phyloP scores from a whole-genome alignment of 2,329 filamentous ascomycete genomes.

The Aquanectria penicillioides region DNA sequence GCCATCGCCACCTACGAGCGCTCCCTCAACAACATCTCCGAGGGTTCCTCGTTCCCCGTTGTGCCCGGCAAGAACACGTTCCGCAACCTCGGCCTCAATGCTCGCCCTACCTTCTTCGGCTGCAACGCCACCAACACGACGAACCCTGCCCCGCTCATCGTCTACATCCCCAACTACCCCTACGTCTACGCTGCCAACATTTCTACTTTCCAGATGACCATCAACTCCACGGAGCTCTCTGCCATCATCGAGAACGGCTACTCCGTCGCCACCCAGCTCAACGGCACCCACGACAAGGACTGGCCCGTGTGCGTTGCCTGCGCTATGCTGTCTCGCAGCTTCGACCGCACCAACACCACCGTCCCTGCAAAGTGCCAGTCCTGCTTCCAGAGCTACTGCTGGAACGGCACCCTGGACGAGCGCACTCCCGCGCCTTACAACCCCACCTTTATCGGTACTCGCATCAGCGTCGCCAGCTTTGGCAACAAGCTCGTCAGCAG shows the following conservation, averaged over 20 bases:
- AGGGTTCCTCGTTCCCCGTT: constrained; percentile 66
- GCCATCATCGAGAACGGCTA: constrained; percentile 88
- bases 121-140: constrained; percentile 68
- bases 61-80: constrained; percentile 67
- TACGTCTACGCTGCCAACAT: constrained; percentile 82
- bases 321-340: constrained; percentile 81
- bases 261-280: constrained; percentile 83
- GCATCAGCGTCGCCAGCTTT: constrained; percentile 39
- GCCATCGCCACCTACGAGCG: constrained; percentile 67
- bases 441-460: constrained; percentile 40
- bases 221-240: constrained; percentile 75
- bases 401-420: constrained; percentile 77
- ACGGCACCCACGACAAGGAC: constrained; percentile 75
- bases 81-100: constrained; percentile 66
- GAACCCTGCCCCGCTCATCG: constrained; percentile 72
- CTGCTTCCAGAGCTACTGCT: constrained; percentile 90
- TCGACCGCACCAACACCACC: constrained; percentile 73
- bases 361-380: constrained; percentile 77
- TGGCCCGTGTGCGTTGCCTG: constrained; percentile 92
- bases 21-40: constrained; percentile 57
- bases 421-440: constrained; percentile 46
- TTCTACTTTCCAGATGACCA: constrained; percentile 77
- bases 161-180: constrained; percentile 84
- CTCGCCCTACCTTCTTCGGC: constrained; percentile 70
- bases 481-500: constrained; percentile 28